These are phyloP conservation scores for Sextonia rubra DNA, from an alignment of 164 flowering plant genomes.

Conservation along the genomic window DNA sequence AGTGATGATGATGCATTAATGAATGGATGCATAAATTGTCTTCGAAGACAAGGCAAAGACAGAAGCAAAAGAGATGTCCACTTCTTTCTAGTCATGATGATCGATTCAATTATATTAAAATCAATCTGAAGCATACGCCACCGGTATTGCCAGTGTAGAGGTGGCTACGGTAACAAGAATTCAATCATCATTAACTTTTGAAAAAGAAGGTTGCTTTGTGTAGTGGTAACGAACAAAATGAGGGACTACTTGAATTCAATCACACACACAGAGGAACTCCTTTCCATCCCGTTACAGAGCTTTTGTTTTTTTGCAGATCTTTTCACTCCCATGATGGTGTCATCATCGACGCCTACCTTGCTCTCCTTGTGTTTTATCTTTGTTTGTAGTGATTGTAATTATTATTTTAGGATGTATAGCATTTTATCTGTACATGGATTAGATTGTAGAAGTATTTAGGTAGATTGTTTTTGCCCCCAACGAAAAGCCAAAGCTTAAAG, in stretches of 20 bases:
- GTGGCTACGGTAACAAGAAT: neutral
- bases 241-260: constrained; percentile 1
- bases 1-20: too few species aligned
- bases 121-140: neutral
- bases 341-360: neutral
- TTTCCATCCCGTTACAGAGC: neutral
- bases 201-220: constrained; percentile 1
- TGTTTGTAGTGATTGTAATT: too few species aligned
- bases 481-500: too few species aligned
- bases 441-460: too few species aligned
- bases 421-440: too few species aligned
- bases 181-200: neutral
- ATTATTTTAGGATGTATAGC: too few species aligned
- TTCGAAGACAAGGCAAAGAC: constrained; percentile 19
- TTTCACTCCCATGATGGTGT: neutral
- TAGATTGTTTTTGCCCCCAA: too few species aligned
- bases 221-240: neutral
- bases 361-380: neutral
- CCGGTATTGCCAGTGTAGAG: neutral
- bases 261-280: neutral
- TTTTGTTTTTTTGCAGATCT: neutral
- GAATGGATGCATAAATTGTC: constrained; percentile 6
- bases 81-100: neutral
- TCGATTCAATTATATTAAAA: neutral
- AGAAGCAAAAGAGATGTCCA: neutral